These are phyloP conservation scores for Tolypocladium tropicale DNA, from an alignment of 2,329 filamentous ascomycete genomes.

Conservation along the genomic window DNA sequence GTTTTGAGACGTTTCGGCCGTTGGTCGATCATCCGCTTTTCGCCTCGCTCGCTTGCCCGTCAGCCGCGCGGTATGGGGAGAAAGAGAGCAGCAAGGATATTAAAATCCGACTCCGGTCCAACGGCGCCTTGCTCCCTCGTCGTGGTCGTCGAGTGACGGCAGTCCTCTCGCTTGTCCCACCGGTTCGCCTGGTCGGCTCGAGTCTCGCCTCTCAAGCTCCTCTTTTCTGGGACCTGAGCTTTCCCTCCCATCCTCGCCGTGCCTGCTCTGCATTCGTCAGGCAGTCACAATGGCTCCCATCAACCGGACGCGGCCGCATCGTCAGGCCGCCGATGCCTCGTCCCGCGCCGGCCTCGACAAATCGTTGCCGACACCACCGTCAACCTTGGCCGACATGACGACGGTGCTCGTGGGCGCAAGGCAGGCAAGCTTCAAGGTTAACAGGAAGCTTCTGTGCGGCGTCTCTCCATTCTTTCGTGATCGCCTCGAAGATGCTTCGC, in stretches of 20 bases:
- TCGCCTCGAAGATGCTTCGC: slow-evolving; percentile 26
- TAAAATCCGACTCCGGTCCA: background rate
- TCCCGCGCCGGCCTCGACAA: slow-evolving; percentile 8
- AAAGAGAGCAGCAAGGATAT: background rate
- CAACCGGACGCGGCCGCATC: background rate
- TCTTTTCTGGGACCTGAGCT: background rate
- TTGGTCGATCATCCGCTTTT: background rate
- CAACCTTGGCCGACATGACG: slow-evolving; percentile 14
- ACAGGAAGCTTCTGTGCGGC: slow-evolving; percentile 34
- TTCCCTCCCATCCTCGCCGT: background rate
- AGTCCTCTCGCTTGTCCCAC: background rate
- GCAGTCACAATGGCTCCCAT: slow-evolving; percentile 1
- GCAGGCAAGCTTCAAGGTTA: slow-evolving; percentile 29
- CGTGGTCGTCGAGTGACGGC: background rate
- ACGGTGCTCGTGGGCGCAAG: slow-evolving; percentile 32
- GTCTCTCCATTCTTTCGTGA: slow-evolving; percentile 38
- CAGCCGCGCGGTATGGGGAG: background rate
- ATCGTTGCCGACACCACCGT: slow-evolving; percentile 10
- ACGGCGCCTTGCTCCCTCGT: background rate
- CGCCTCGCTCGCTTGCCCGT: background rate
- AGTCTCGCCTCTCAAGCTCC: no score
- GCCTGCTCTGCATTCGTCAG: background rate
- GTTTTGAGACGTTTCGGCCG: background rate
- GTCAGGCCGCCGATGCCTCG: background rate
- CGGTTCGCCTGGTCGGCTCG: no score